These are phyloP conservation scores for Fusarium ambrosium DNA, from an alignment of 2,329 filamentous ascomycete genomes.

Conservation along the genomic window DNA sequence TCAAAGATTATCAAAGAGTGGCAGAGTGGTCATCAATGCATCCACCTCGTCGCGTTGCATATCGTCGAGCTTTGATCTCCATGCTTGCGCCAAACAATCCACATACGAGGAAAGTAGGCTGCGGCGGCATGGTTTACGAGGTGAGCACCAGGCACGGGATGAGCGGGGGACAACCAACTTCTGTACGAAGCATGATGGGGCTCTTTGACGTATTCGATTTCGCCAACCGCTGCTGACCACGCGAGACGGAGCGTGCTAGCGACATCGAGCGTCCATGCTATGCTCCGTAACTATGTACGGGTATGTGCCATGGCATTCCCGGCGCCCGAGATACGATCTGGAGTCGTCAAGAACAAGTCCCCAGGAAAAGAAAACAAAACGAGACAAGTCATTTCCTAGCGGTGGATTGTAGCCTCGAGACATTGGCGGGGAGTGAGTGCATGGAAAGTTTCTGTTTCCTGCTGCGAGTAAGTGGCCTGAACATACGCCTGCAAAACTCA, in stretches of 20 bases:
- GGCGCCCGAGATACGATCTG: conserved; percentile 29
- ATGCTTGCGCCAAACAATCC: conserved; percentile 22
- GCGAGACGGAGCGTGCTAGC: conserved; percentile 23
- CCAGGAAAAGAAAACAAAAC: conserved; percentile 8
- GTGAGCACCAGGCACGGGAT: conserved; percentile 37
- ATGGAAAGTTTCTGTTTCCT: conserved; percentile 18
- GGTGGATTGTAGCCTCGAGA: conserved; percentile 11
- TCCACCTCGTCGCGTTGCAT: conserved; percentile 33
- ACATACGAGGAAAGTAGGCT: conserved; percentile 44
- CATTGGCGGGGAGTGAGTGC: conserved; percentile 23
- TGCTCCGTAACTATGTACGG: conserved; percentile 7
- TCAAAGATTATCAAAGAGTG: conserved; percentile 33
- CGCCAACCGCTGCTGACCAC: conserved; percentile 38
- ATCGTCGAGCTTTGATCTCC: conserved; percentile 21
- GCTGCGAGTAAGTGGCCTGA: conserved; percentile 23
- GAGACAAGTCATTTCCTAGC: conserved; percentile 27
- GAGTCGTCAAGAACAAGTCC: conserved; percentile 3
- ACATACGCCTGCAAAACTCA: conserved; percentile 5
- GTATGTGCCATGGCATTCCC: conserved; percentile 16
- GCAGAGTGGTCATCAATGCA: conserved; percentile 34
- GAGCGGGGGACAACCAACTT: conserved; percentile 27
- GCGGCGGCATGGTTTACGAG: conserved; percentile 46
- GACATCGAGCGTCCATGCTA: conserved; percentile 8
- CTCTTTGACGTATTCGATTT: conserved; percentile 40
- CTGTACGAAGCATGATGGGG: conserved; percentile 25